Conservation (phyloP, 2,329 filamentous ascomycete species). For the Arthroderma uncinatum region DNA sequence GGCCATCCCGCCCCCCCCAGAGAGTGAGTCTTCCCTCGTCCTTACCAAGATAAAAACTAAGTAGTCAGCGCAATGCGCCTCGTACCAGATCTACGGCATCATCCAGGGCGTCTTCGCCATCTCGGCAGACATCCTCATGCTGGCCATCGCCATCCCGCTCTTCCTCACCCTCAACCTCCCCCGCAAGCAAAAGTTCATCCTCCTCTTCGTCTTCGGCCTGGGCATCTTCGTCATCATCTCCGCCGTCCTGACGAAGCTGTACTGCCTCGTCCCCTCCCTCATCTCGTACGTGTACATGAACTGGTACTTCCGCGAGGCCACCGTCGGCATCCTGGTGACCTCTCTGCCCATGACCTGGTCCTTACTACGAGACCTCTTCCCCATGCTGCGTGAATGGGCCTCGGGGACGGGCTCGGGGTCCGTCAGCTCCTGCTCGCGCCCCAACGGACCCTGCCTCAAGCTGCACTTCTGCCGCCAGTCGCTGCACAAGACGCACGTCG, state of each 20-base stretch:
- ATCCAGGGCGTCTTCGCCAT: slow-evolving; percentile 30
- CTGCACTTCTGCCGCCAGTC: background rate
- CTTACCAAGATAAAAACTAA: slow-evolving; percentile 24
- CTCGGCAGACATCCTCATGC: slow-evolving; percentile 36
- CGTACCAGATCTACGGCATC: slow-evolving; percentile 37
- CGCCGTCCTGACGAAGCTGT: slow-evolving; percentile 41
- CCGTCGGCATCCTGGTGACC: slow-evolving; percentile 39
- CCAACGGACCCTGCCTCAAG: too few species aligned
- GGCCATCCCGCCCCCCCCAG: slow-evolving; percentile 18
- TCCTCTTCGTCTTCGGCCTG: slow-evolving; percentile 34
- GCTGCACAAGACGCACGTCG: background rate
- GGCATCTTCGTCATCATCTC: slow-evolving; percentile 39
- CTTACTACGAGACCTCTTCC: slow-evolving; percentile 40
- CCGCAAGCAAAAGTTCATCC: slow-evolving; percentile 34
- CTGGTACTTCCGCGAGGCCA: slow-evolving; percentile 40
- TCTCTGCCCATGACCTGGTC: slow-evolving; percentile 44
- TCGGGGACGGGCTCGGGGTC: too few species aligned
- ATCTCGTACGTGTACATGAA: slow-evolving; percentile 37
- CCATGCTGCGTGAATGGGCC: slow-evolving; percentile 9
- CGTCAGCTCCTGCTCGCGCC: too few species aligned
- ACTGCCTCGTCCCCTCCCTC: slow-evolving; percentile 33
- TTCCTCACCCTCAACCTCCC: slow-evolving; percentile 32
- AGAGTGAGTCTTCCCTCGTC: background rate
- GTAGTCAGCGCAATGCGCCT: slow-evolving; percentile 23
- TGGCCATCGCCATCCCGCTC: slow-evolving; percentile 34